These are phyloP conservation scores for Pseudozyma thailandica DNA, from an alignment of 1,284 basidiomycete genomes.

Conservation along the genomic window DNA sequence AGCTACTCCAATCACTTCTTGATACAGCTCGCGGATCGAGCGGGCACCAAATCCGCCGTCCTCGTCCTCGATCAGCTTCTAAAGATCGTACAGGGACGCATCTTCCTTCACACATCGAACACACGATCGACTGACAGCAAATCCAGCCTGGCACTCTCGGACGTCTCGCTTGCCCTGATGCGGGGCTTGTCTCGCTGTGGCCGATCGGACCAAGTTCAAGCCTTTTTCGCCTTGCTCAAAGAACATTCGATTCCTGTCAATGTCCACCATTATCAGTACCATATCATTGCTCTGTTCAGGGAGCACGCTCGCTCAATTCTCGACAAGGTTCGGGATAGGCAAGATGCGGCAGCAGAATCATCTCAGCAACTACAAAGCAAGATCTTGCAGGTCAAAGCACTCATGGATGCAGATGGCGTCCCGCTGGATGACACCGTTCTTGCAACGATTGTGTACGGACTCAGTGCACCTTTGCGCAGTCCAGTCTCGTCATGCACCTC, in stretches of 20 bases:
- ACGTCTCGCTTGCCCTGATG: slow-evolving; percentile 19
- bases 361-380: slow-evolving; percentile 8
- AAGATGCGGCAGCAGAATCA: slow-evolving; percentile 1
- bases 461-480: slow-evolving; percentile 32
- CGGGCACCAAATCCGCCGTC: not conserved
- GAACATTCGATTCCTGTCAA: slow-evolving; percentile 1
- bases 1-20: not conserved
- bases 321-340: not conserved
- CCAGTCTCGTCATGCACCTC: slow-evolving; percentile 4
- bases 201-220: slow-evolving; percentile 6
- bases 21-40: not conserved
- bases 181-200: slow-evolving; percentile 6
- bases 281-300: slow-evolving; percentile 25
- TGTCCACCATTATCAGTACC: slow-evolving; percentile 28
- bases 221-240: slow-evolving; percentile 19
- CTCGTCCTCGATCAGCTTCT: not conserved
- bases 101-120: not conserved
- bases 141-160: no score
- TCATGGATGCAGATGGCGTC: slow-evolving; percentile 24
- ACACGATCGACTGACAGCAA: no score
- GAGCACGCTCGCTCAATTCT: not conserved
- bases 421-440: slow-evolving; percentile 31
- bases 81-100: not conserved
- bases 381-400: slow-evolving; percentile 12
- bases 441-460: slow-evolving; percentile 21